Evolutionary conservation across 1,284 basidiomycete species (phyloP).

Genomic region (Caloboletus inedulis): DNA sequence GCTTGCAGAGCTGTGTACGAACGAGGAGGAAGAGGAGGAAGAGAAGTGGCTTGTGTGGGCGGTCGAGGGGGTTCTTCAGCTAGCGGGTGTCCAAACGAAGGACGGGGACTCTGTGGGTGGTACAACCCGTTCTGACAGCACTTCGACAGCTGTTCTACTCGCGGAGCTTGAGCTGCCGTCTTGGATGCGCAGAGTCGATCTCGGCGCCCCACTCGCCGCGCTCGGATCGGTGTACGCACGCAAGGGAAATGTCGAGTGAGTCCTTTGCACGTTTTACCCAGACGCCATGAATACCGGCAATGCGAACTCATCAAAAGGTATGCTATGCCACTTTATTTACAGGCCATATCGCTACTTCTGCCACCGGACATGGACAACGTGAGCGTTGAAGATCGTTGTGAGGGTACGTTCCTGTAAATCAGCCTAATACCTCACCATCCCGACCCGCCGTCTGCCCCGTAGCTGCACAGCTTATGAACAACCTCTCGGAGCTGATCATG

Average conservation of each 20-base stretch:
- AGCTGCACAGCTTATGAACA: conserved; percentile 73
- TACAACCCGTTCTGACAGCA: background rate
- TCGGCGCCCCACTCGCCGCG: conserved; percentile 68
- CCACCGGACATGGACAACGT: conserved; percentile 42
- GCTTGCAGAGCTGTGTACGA: conserved; percentile 55
- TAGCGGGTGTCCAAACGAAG: conserved; percentile 30
- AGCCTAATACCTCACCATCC: background rate
- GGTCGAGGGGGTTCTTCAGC: conserved; percentile 56
- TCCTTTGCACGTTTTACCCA: conserved; percentile 14
- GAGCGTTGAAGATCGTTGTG: conserved; percentile 52
- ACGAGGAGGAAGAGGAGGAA: conserved; percentile 41
- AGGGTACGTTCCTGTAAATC: conserved; percentile 39
- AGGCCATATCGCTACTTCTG: conserved; percentile 63
- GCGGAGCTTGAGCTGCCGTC: conserved; percentile 55
- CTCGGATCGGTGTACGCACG: conserved; percentile 62
- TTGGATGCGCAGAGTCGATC: conserved; percentile 59
- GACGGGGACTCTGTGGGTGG: background rate
- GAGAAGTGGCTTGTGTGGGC: conserved; percentile 60
- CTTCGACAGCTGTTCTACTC: conserved; percentile 30
- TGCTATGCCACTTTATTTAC: conserved; percentile 63
- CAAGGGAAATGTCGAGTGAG: conserved; percentile 60
- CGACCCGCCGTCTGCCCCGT: background rate
- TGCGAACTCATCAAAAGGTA: conserved; percentile 40
- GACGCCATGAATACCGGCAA: background rate
- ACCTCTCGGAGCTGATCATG: conserved; percentile 58